These are phyloP conservation scores for Populus hybrid DNA, from an alignment of 441 rosid genomes.

Conservation along the genomic window DNA sequence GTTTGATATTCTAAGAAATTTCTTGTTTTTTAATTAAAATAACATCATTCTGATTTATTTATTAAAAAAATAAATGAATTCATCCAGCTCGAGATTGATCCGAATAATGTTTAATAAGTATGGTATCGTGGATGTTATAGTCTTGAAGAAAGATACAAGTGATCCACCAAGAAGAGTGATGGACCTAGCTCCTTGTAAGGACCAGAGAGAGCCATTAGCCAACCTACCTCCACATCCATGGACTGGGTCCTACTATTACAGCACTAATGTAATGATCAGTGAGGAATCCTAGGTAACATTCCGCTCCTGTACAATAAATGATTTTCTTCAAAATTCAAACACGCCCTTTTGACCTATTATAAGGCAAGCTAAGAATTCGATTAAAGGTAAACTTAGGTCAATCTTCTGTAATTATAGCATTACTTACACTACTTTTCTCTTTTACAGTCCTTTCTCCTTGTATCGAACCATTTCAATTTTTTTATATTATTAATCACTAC, in stretches of 20 bases:
- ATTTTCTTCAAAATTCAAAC: slow-evolving; percentile 15
- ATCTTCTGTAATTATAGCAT: slow-evolving; percentile 11
- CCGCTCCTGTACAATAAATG: slow-evolving; percentile 7
- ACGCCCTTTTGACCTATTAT: slow-evolving; percentile 30
- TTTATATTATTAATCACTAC: neutral
- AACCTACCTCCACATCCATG: slow-evolving; percentile 5
- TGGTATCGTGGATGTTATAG: neutral
- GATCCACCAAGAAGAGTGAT: neutral
- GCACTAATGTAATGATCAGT: slow-evolving; percentile 18
- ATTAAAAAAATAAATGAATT: too few relatives aligned
- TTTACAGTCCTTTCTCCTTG: neutral
- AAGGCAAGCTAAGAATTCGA: neutral
- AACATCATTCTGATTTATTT: too few relatives aligned
- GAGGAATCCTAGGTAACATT: slow-evolving; percentile 46
- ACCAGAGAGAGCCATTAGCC: slow-evolving; percentile 5
- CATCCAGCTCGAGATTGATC: neutral
- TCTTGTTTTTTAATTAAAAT: too few relatives aligned
- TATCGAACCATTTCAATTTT: neutral
- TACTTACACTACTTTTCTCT: neutral
- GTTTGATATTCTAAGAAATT: too few relatives aligned
- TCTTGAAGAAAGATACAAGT: neutral
- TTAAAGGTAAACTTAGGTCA: slow-evolving; percentile 31
- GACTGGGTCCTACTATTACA: slow-evolving; percentile 28
- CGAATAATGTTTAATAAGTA: too few relatives aligned
- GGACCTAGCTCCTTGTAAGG: neutral